phyloP scores from a whole-genome alignment of 78 protist species.

The Thecamonas trahens region DNA sequence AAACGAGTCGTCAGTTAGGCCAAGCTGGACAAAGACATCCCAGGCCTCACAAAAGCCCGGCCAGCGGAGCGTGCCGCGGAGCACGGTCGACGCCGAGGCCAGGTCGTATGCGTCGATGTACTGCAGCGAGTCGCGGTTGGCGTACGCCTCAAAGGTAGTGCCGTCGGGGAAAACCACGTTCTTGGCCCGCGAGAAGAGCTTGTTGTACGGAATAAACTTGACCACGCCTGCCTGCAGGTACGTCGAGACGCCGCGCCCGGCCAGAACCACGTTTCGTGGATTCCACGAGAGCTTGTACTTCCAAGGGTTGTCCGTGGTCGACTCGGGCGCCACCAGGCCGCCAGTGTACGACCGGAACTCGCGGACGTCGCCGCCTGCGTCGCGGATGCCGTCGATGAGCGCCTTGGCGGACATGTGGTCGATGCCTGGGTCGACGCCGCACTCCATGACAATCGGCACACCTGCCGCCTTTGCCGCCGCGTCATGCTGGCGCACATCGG shows the following conservation, averaged over 20 bases:
- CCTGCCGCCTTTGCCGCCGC: conserved; percentile 38
- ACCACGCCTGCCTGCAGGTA: conserved; percentile 51
- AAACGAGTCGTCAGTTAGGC: neutral
- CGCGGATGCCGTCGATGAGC: conserved; percentile 32
- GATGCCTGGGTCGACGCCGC: conserved; percentile 78
- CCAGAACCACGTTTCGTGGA: conserved; percentile 68
- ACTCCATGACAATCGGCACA: conserved; percentile 50
- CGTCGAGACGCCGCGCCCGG: conserved; percentile 27
- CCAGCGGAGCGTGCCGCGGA: conserved; percentile 49
- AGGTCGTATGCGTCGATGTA: conserved; percentile 22
- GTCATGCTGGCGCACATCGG: conserved; percentile 29
- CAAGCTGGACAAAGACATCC: neutral
- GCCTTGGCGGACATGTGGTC: conserved; percentile 62
- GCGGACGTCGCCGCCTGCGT: conserved; percentile 38
- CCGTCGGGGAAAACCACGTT: conserved; percentile 23
- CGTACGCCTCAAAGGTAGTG: conserved; percentile 42
- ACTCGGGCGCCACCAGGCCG: conserved; percentile 83
- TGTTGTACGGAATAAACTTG: conserved; percentile 28
- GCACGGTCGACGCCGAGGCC: conserved; percentile 19
- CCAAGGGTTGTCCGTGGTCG: conserved; percentile 54
- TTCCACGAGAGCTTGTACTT: conserved; percentile 81
- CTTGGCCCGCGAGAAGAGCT: conserved; percentile 38
- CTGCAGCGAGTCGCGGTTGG: conserved; percentile 34
- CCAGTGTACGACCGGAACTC: conserved; percentile 30
- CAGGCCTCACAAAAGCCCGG: neutral